phyloP scores from a whole-genome alignment of 2,329 filamentous ascomycete species.

The Colletotrichum spaethianum region DNA sequence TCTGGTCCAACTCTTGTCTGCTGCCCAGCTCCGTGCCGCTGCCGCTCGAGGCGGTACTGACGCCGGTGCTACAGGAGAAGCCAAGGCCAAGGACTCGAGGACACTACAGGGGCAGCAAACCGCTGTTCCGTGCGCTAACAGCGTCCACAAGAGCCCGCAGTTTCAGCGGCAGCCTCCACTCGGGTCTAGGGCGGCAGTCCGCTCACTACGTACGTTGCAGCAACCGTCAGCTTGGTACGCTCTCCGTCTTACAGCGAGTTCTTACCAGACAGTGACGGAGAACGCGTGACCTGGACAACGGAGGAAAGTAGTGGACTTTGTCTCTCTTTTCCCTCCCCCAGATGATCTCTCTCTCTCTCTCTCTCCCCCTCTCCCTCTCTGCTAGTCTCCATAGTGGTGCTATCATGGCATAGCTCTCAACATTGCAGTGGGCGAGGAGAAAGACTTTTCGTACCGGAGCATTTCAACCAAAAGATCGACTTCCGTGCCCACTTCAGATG shows the following conservation, averaged over 20 bases:
- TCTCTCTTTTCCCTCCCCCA: background rate
- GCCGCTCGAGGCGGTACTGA: conserved; percentile 29
- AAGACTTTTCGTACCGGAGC: conserved; percentile 7
- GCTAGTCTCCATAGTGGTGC: background rate
- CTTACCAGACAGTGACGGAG: conserved; percentile 3
- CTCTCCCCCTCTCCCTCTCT: background rate
- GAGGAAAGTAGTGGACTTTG: background rate
- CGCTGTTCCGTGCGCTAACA: conserved; percentile 32
- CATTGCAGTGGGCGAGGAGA: background rate
- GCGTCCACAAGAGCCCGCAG: conserved; percentile 29
- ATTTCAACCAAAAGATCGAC: conserved; percentile 15
- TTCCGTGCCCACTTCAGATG: conserved; percentile 30
- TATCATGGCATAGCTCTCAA: background rate
- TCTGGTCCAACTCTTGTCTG: conserved; percentile 11
- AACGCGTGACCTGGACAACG: background rate
- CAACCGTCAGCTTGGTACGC: background rate
- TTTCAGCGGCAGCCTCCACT: conserved; percentile 29
- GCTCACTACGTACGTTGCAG: background rate
- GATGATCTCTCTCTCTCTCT: background rate
- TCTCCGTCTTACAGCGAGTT: background rate
- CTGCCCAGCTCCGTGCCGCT: conserved; percentile 19
- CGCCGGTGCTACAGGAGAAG: conserved; percentile 19
- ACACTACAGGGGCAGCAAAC: conserved; percentile 14
- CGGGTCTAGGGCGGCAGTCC: background rate
- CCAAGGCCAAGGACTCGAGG: background rate